phyloP scores from a whole-genome alignment of 139 green algal species.

The Coelastrella sp. region DNA sequence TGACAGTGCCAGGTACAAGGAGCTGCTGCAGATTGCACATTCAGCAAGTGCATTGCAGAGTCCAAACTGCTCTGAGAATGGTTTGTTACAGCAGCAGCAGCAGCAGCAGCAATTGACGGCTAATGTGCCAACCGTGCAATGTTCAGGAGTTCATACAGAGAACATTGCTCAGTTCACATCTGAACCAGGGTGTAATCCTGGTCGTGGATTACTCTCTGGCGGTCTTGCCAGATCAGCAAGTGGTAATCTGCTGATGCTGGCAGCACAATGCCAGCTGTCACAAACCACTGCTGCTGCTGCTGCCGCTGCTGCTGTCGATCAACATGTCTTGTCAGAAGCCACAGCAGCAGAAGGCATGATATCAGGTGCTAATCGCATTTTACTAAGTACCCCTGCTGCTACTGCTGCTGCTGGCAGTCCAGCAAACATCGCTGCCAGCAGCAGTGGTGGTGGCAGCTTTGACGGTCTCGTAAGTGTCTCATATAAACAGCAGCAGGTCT shows the following conservation, averaged over 20 bases:
- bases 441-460: not conserved
- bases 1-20: not conserved
- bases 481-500: not conserved
- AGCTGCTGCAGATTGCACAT: constrained; percentile 4
- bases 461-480: too few species aligned
- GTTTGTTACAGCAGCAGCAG: constrained; percentile 6
- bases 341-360: not conserved
- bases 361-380: not conserved
- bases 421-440: too few species aligned
- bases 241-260: constrained; percentile 3
- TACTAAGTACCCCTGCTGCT: not conserved
- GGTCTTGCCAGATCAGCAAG: not conserved
- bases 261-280: not conserved
- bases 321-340: not conserved
- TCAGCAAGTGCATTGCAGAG: not conserved
- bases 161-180: not conserved
- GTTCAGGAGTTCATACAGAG: not conserved
- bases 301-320: not conserved
- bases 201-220: not conserved
- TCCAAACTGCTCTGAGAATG: too few species aligned
- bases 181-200: not conserved
- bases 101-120: not conserved
- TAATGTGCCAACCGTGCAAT: not conserved
- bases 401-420: not conserved
- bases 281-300: not conserved